Evolutionary conservation across 805 yeast genomes (phyloP).

Genomic region (Metschnikowia hibisci): DNA sequence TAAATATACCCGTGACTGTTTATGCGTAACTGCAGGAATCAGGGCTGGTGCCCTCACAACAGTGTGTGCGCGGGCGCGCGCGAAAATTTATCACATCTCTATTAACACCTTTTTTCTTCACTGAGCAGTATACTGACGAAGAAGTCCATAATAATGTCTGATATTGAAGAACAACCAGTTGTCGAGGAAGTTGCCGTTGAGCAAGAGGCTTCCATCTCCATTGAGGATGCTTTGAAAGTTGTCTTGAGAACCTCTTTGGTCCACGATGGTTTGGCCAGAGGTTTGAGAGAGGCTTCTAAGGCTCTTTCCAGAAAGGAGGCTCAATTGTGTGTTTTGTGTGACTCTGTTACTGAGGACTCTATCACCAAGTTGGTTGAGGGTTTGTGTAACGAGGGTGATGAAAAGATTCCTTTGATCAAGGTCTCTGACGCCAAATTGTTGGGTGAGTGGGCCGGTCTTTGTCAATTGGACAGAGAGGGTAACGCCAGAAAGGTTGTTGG

Average conservation of each 20-base stretch:
- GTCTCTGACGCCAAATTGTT: constrained; percentile 99
- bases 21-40: not conserved
- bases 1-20: not conserved
- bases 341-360: constrained; percentile 96
- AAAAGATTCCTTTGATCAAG: constrained; percentile 96
- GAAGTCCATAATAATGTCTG: constrained; percentile 82
- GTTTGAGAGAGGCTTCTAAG: constrained; percentile 99
- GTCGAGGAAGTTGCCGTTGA: constrained; percentile 81
- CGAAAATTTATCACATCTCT: constrained; percentile 5
- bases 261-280: constrained; percentile 99
- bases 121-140: constrained; percentile 54
- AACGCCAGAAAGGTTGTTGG: constrained; percentile 99
- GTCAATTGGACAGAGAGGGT: constrained; percentile 99
- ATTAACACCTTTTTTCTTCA: constrained; percentile 15
- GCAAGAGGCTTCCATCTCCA: constrained; percentile 86
- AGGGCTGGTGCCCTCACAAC: constrained; percentile 13
- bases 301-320: constrained; percentile 98
- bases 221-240: constrained; percentile 97
- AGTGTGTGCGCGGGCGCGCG: constrained; percentile 1
- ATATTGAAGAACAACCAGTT: constrained; percentile 83
- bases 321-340: constrained; percentile 94
- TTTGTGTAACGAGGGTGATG: constrained; percentile 96
- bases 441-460: constrained; percentile 99
- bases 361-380: constrained; percentile 98
- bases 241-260: constrained; percentile 97